These are phyloP conservation scores for Talaromyces sp. DNA, from an alignment of 2,329 filamentous ascomycete species.

Conservation along the genomic window DNA sequence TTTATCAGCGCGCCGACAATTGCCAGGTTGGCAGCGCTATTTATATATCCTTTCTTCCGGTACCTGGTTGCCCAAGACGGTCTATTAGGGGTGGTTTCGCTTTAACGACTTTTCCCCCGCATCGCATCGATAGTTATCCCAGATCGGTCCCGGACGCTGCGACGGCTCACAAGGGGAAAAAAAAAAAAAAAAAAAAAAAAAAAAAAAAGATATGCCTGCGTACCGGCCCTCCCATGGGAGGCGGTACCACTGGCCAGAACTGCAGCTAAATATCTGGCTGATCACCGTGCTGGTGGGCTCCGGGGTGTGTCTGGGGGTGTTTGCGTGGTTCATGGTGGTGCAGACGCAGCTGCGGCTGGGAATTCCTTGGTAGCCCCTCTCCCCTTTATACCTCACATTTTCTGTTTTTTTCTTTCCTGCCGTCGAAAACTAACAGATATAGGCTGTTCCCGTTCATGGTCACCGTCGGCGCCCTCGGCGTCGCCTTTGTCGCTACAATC, in stretches of 20 bases:
- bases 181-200: neutral
- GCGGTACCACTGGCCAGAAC: constrained; percentile 58
- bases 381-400: constrained; percentile 8
- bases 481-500: constrained; percentile 56
- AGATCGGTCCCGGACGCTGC: neutral
- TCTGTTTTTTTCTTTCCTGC: too few relatives aligned
- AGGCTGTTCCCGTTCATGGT: constrained; percentile 64
- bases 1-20: neutral
- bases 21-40: neutral
- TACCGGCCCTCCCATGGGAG: constrained; percentile 17
- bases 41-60: neutral
- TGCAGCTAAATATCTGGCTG: constrained; percentile 61
- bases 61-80: neutral
- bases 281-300: constrained; percentile 57
- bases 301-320: constrained; percentile 55
- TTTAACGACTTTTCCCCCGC: neutral
- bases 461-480: constrained; percentile 50
- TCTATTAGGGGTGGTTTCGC: neutral
- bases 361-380: constrained; percentile 52
- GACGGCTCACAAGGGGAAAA: neutral
- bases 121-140: neutral
- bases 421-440: neutral
- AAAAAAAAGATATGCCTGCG: neutral
- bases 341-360: constrained; percentile 51
- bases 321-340: constrained; percentile 55